Evolutionary conservation across 441 rosid genomes (phyloP).

Genomic region (Eruca vesicaria): DNA sequence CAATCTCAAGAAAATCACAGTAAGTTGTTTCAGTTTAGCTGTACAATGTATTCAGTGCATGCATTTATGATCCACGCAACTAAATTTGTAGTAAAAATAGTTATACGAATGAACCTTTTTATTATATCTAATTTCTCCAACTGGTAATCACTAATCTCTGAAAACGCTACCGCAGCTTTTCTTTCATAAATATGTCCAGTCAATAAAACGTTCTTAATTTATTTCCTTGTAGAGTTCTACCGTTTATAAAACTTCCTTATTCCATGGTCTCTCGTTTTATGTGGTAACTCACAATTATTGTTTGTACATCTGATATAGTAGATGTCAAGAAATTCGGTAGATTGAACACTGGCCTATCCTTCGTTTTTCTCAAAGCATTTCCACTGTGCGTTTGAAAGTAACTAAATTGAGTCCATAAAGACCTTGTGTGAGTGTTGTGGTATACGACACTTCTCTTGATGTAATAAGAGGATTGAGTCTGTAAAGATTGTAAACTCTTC

Average conservation of each 20-base stretch:
- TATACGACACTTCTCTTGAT: not conserved
- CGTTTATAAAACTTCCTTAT: too few species aligned
- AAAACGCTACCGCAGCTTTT: too few species aligned
- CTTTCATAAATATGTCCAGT: too few species aligned
- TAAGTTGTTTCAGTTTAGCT: not conserved
- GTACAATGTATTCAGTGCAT: constrained; percentile 2
- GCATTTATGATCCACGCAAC: constrained; percentile 9
- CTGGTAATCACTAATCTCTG: not conserved
- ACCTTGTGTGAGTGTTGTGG: not conserved
- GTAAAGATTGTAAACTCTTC: too few species aligned
- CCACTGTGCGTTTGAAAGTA: not conserved
- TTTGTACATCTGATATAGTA: not conserved
- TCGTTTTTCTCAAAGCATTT: not conserved
- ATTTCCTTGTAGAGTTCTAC: too few species aligned
- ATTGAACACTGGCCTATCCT: not conserved
- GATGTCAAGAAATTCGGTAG: not conserved
- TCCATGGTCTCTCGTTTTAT: too few species aligned
- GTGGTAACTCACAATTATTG: not conserved
- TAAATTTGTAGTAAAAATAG: not conserved
- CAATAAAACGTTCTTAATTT: too few species aligned
- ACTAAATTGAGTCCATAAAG: not conserved
- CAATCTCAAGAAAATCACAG: not conserved
- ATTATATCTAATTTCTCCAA: not conserved
- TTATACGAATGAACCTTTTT: not conserved
- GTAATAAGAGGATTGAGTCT: not conserved